Base-by-base conservation (phyloP, 129 eudicot genomes). In the Chrysanthemum lavandulifolium region DNA sequence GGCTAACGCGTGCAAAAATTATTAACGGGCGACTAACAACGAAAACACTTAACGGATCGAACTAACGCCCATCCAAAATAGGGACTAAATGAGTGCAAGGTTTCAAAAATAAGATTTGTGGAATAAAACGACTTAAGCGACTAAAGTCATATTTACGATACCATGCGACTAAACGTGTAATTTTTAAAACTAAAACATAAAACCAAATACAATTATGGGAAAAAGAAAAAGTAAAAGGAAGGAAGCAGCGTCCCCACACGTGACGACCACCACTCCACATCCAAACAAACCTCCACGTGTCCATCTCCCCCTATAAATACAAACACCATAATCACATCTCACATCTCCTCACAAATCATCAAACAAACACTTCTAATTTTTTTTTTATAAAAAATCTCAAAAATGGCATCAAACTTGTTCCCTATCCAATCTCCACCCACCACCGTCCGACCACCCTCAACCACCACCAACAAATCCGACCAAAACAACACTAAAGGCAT, bases 361-460 rank as follows among this genome's bases (percentile, higher is more conserved):
- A 14, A 4, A 48, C 67, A 36, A 63, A 3, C 60, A 52, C 40
- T 27, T 27, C n/a, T n/a, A n/a, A 27, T 27, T 27, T 27, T 27
- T 27, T 27, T 27, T 27, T n/a, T n/a, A 58, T 59, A 60, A 13
- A n/a, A n/a, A 21, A 63, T 50, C 40, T 13, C 0, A 27, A n/a
- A n/a, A 48, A 65, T 33, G 91, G 86, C 96, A 23, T 65, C 87
- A 29, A 65, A 58, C 67, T 61, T 80, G 56, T 19, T 78, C 9
- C 85, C 86, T 10, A 10, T 84, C 36, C 82, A 76, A 11, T 79
- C 85, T 14, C 83, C 84, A 14, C 29, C 67, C 64, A 69, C 50
- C 47, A 55, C 80, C 62, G 78, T 66, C 9, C 73, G 7, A 47
- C 73, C 49, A 67, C 79, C 81, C 74, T 70, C 54, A 29, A 51